Base-by-base conservation (phyloP, 1,139 yeast genomes). In the Sporopachydermia cereana region DNA sequence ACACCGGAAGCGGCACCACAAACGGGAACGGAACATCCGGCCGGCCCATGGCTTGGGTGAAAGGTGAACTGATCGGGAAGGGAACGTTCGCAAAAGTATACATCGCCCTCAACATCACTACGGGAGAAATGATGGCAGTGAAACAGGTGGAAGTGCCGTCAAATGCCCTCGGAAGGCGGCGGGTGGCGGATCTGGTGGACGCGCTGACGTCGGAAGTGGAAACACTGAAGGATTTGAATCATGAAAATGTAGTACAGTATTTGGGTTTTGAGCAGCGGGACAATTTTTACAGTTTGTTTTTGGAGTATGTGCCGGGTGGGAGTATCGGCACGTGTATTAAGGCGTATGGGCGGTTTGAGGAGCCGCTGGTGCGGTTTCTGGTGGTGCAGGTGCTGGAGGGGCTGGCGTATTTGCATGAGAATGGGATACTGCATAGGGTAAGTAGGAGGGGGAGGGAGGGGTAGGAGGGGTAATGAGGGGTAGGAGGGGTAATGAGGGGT, bases 71-170 rank as follows among this genome's bases (percentile, higher is more conserved):
- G 51, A 86, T 93, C 49, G 99, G 99, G 1, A 77, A 89, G 49
- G 99, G 99, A 0, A 89, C 96, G 0, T 93, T 89, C 69, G 99
- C 98, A n/a, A 81, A 85, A 41, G 98, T 93, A 1, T 91, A 76
- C 57, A 70, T 93, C 49, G 97, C 96, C 1, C 71, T 93, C 57
- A 93, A 93, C 61, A 93, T 88, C 16, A 91, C 97, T 1, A 88
- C 96, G 0, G 97, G 98, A 47, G 99, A 93, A 57, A 89, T 93
- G 96, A 80, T 93, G 66, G 99, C 99, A 0, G 98, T 93, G 1
- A 93, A 93, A 58, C 98, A 93, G 60, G 96, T 91, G 3, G 79
- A 75, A 44, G 83, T 83, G 3, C 82, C 86, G 1, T 55, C 58
- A 42, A 62, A 64, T 14, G 76, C 69, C 46, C 66, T 66, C 44